phyloP scores from a whole-genome alignment of 228 moss, liverwort and hornwort species.

The Sphagnum magellanicum region DNA sequence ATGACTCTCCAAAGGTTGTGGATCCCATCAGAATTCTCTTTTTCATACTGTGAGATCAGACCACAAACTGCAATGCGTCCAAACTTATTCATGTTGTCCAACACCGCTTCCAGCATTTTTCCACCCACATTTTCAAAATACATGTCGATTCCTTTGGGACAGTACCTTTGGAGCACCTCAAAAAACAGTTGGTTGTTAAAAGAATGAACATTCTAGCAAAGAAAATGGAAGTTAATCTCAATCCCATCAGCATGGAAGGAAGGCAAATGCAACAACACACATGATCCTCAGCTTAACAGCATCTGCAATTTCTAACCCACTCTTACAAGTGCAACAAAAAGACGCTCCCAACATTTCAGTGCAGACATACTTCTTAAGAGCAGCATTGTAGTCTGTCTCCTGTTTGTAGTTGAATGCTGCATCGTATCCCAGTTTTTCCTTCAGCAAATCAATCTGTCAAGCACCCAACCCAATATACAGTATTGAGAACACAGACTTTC shows the following conservation, averaged over 20 bases:
- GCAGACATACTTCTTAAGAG: conserved; percentile 41
- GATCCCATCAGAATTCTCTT: conserved; percentile 27
- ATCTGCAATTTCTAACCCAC: too few relatives aligned
- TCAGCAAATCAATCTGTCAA: conserved; percentile 59
- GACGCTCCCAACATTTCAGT: too few relatives aligned
- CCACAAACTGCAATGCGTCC: conserved; percentile 75
- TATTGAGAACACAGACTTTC: neutral
- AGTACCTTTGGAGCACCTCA: conserved; percentile 37
- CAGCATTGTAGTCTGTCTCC: conserved; percentile 55
- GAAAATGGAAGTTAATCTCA: too few relatives aligned
- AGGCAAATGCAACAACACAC: too few relatives aligned
- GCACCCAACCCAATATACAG: neutral
- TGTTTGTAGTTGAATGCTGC: conserved; percentile 86
- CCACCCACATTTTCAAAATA: conserved; percentile 94
- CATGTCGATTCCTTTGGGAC: conserved; percentile 77
- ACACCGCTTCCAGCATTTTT: conserved; percentile 69
- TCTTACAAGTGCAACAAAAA: too few relatives aligned
- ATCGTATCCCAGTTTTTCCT: conserved; percentile 61
- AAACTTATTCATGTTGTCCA: conserved; percentile 56
- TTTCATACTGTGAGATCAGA: conserved; percentile 54
- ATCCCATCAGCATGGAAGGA: too few relatives aligned
- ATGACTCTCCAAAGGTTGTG: conserved; percentile 38
- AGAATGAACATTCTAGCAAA: too few relatives aligned
- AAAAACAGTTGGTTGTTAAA: too few relatives aligned
- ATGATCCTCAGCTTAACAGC: too few relatives aligned